Evolutionary conservation across 345 rosid genomes (phyloP).

Genomic region (Moricandia arvensis): DNA sequence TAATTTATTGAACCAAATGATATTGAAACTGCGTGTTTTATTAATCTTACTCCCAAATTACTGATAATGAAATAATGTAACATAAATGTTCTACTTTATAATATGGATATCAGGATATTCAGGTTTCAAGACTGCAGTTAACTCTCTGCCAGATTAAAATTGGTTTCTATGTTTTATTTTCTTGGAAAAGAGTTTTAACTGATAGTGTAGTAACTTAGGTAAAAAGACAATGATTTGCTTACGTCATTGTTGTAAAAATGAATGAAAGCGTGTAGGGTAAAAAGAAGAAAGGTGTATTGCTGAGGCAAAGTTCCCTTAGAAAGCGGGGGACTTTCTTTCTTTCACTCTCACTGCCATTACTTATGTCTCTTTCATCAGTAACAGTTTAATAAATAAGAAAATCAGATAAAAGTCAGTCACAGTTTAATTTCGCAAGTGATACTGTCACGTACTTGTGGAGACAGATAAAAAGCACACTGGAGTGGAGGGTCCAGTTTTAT

Average conservation of each 20-base stretch:
- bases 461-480: not conserved
- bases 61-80: not conserved
- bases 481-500: not conserved
- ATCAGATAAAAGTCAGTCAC: not conserved
- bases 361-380: not conserved
- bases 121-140: slow-evolving; percentile 30
- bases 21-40: not conserved
- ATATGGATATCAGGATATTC: slow-evolving; percentile 3
- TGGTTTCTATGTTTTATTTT: too few species aligned
- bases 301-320: slow-evolving; percentile 21
- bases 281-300: slow-evolving; percentile 26
- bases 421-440: not conserved
- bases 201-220: not conserved
- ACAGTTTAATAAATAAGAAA: not conserved
- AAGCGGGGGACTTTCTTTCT: slow-evolving; percentile 36
- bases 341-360: slow-evolving; percentile 22
- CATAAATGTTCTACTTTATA: not conserved
- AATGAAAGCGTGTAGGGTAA: slow-evolving; percentile 14
- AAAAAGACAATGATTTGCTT: not conserved
- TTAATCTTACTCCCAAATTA: not conserved
- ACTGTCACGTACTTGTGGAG: not conserved
- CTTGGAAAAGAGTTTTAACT: not conserved
- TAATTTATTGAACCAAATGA: not conserved
- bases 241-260: slow-evolving; percentile 5
- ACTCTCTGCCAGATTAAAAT: too few species aligned